A percentile compares a stretch with the other conserved stretches of the same genome.
These are phyloP conservation scores for Coffea eugenioides DNA, from an alignment of 257 asterid genomes.

Conservation along the genomic window DNA sequence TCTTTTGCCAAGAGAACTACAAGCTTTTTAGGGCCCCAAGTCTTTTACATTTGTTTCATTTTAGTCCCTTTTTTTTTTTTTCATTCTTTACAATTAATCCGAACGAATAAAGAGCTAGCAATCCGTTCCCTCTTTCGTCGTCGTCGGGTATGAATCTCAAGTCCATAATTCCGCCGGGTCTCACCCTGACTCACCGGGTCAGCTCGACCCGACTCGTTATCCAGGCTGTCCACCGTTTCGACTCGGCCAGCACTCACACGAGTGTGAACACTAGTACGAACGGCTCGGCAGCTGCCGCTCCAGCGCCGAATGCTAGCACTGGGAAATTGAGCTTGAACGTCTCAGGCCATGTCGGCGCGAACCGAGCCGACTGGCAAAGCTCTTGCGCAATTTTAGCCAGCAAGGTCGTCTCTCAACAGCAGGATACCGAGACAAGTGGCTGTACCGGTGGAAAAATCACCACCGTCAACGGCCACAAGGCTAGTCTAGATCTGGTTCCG, in stretches of 20 bases:
- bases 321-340: neutral
- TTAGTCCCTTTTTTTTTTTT: neutral
- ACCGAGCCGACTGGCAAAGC: conserved; percentile 91
- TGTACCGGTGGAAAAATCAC: conserved; percentile 52
- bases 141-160: conserved; percentile 40
- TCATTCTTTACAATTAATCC: no score
- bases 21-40: conserved; percentile 22
- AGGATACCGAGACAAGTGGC: conserved; percentile 49
- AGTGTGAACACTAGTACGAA: neutral
- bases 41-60: neutral
- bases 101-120: neutral
- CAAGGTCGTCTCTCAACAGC: conserved; percentile 81
- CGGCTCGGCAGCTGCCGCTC: conserved; percentile 7
- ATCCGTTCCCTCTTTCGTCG: conserved; percentile 17
- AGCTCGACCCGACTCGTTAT: conserved; percentile 8
- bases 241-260: conserved; percentile 30
- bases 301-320: conserved; percentile 5
- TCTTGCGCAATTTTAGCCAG: conserved; percentile 87
- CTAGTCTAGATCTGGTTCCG: conserved; percentile 60
- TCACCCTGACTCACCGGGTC: neutral
- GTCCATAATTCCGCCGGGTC: conserved; percentile 30
- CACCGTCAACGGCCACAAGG: conserved; percentile 65
- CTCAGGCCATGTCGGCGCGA: conserved; percentile 45
- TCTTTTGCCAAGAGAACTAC: conserved; percentile 40
- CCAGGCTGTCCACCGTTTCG: conserved; percentile 40